Conservation (phyloP, 2,329 filamentous ascomycete genomes). For the Xylaria sp. region DNA sequence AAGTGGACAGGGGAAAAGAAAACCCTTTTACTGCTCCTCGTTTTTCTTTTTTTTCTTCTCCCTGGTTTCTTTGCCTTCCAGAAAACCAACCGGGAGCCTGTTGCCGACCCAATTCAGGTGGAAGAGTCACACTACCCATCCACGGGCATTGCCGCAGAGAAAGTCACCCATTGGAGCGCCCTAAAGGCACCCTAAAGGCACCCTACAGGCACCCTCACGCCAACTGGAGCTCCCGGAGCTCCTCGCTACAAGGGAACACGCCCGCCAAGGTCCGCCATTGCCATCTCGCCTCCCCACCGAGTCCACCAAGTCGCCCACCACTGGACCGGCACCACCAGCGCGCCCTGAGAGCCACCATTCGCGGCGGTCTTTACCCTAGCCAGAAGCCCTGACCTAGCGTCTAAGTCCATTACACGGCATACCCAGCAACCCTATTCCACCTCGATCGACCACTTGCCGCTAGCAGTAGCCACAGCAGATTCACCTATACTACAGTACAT, state of each 20-base stretch:
- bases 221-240: neutral
- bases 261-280: constrained; percentile 10
- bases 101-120: neutral
- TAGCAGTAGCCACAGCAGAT: constrained; percentile 20
- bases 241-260: neutral
- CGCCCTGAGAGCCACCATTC: neutral
- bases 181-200: neutral
- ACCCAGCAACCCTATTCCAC: neutral
- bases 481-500: constrained; percentile 4
- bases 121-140: constrained; percentile 1
- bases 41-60: neutral
- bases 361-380: neutral
- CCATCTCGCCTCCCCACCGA: constrained; percentile 22
- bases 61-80: neutral
- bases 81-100: constrained; percentile 5
- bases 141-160: constrained; percentile 1
- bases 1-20: neutral
- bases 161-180: constrained; percentile 11
- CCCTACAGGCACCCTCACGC: neutral
- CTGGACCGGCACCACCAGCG: constrained; percentile 5
- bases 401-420: neutral
- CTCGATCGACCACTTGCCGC: constrained; percentile 13
- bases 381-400: neutral
- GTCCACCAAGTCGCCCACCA: constrained; percentile 14
- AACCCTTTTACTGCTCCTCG: constrained; percentile 8